Percentiles rank a stretch among this genome's conserved stretches.
These are phyloP conservation scores for Spergularia marina DNA, from an alignment of 148 eudicot species.

Conservation along the genomic window DNA sequence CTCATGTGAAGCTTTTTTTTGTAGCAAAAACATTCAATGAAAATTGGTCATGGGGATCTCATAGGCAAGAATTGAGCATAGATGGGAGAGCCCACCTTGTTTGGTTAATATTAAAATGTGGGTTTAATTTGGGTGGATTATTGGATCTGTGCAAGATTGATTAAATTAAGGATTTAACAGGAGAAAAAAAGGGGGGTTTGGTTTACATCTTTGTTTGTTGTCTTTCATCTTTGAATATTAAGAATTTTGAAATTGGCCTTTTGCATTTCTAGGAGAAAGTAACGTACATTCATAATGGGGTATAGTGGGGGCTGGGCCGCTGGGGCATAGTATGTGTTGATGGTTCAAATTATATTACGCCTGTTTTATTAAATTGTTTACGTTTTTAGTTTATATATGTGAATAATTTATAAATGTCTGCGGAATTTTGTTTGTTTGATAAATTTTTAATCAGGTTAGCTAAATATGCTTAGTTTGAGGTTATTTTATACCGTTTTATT, in stretches of 20 bases:
- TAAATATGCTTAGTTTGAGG: too few species aligned
- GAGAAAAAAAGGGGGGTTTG: constrained; percentile 6
- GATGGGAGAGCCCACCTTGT: constrained; percentile 12
- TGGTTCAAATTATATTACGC: too few species aligned
- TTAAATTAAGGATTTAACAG: neutral
- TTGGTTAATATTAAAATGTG: constrained; percentile 15
- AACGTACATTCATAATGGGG: constrained; percentile 24
- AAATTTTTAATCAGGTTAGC: too few species aligned
- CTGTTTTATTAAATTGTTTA: neutral
- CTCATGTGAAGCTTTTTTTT: neutral
- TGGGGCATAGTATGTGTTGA: constrained; percentile 1
- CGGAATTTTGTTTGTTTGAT: neutral
- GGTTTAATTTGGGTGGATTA: constrained; percentile 2
- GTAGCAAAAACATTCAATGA: neutral
- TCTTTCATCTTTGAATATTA: constrained; percentile 23
- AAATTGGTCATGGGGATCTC: constrained; percentile 10
- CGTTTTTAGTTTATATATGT: neutral
- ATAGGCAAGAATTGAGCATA: constrained; percentile 6
- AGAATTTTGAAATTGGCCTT: constrained; percentile 13
- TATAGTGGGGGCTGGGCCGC: constrained; percentile 13
- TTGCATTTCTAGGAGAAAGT: constrained; percentile 20
- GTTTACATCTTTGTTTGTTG: constrained; percentile 20
- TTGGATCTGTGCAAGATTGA: constrained; percentile 22
- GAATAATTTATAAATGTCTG: too few species aligned
- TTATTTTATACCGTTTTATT: too few species aligned